phyloP scores from a whole-genome alignment of 1,284 basidiomycete species.

The Leccinum fuscescens region DNA sequence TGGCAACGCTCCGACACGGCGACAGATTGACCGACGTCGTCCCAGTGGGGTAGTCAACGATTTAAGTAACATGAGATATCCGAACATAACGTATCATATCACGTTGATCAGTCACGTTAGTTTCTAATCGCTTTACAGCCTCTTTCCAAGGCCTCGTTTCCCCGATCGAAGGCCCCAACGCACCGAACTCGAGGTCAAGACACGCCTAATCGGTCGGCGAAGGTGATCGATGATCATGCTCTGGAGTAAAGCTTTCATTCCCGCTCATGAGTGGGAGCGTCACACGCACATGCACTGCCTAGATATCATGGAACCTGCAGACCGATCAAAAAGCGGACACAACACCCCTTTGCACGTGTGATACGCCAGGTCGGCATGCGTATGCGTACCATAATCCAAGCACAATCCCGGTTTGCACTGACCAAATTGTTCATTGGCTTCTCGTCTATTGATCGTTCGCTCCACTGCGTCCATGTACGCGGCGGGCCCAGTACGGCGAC shows the following conservation, averaged over 20 bases:
- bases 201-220: not conserved
- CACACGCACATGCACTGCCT: not conserved
- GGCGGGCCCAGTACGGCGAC: not conserved
- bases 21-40: not conserved
- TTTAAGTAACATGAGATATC: not conserved
- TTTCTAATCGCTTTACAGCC: not conserved
- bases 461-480: slow-evolving; percentile 1
- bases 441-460: slow-evolving; percentile 2
- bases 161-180: not conserved
- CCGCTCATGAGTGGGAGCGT: not conserved
- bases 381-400: not conserved
- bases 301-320: not conserved
- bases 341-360: not conserved
- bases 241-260: not conserved
- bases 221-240: not conserved
- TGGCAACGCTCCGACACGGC: not conserved
- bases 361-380: not conserved
- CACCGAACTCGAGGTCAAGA: not conserved
- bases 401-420: not conserved
- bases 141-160: not conserved
- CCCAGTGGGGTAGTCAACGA: not conserved
- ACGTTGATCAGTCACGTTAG: not conserved
- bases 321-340: not conserved
- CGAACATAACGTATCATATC: not conserved
- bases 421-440: not conserved